A percentile compares a stretch with the other conserved stretches of the same genome.
Evolutionary conservation across 78 protist genomes (phyloP).

Genomic region (Dictyostelium brefeldianum): DNA sequence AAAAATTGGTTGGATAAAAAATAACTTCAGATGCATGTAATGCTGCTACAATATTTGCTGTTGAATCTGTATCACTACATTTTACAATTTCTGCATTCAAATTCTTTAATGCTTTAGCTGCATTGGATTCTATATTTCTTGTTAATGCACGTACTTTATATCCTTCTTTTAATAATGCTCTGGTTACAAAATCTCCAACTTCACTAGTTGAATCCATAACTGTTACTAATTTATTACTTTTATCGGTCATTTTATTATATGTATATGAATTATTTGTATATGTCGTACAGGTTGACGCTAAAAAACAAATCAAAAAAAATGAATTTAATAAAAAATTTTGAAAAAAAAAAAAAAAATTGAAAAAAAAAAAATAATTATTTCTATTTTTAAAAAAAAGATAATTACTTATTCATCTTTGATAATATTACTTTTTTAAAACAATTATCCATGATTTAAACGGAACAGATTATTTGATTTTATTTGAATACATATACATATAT

Average conservation of each 20-base stretch:
- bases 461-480: too few relatives aligned
- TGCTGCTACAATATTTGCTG: background rate
- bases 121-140: background rate
- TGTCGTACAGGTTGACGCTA: too few relatives aligned
- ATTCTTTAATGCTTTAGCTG: conserved; percentile 10
- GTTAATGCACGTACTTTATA: conserved; percentile 51
- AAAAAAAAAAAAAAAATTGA: too few relatives aligned
- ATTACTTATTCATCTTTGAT: too few relatives aligned
- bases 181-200: conserved; percentile 20
- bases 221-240: conserved; percentile 9
- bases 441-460: too few relatives aligned
- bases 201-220: conserved; percentile 51
- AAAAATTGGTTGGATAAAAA: conserved; percentile 35
- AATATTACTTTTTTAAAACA: too few relatives aligned
- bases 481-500: too few relatives aligned
- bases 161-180: conserved; percentile 12
- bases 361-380: too few relatives aligned
- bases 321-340: too few relatives aligned
- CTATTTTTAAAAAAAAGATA: too few relatives aligned
- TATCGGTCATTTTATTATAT: background rate
- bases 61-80: background rate
- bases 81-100: conserved; percentile 26
- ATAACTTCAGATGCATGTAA: conserved; percentile 17
- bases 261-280: too few relatives aligned
- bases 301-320: background rate